Percentiles rank a stretch among this genome's conserved stretches.
Evolutionary conservation across 345 rosid species (phyloP).

Genomic region (Eucalyptus melliodora): DNA sequence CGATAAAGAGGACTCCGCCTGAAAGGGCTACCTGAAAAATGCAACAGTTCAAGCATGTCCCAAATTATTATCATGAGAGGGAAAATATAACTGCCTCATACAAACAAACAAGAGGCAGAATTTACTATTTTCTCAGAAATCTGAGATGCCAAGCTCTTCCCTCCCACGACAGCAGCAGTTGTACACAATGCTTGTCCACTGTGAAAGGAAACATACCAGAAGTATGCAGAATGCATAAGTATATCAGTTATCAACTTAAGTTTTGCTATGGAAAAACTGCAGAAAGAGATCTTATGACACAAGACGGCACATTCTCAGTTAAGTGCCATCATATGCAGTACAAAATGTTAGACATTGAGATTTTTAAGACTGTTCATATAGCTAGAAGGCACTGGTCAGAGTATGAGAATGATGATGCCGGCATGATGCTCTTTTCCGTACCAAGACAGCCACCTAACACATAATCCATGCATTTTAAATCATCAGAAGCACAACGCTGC

Average conservation of each 20-base stretch:
- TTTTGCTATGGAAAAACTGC: background rate
- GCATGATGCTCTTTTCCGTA: background rate
- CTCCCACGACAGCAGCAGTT: slow-evolving; percentile 87
- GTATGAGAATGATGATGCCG: background rate
- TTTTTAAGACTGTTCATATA: background rate
- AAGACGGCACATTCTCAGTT: background rate
- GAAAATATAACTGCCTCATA: background rate
- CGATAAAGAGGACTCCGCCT: slow-evolving; percentile 81
- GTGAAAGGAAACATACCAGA: background rate
- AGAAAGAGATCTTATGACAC: background rate
- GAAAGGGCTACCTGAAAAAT: slow-evolving; percentile 69
- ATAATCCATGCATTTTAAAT: background rate
- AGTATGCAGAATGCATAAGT: background rate
- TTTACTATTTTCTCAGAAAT: slow-evolving; percentile 82
- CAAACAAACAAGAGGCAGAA: background rate
- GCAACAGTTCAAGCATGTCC: background rate
- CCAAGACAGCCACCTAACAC: background rate
- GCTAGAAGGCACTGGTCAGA: background rate
- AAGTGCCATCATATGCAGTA: background rate
- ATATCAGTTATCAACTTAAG: background rate
- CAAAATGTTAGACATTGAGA: background rate
- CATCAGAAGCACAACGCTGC: background rate
- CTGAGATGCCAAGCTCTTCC: slow-evolving; percentile 94
- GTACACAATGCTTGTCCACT: slow-evolving; percentile 94
- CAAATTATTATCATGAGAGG: background rate